Conservation (phyloP, 2,329 filamentous ascomycete species). For the Fusarium redolens region DNA sequence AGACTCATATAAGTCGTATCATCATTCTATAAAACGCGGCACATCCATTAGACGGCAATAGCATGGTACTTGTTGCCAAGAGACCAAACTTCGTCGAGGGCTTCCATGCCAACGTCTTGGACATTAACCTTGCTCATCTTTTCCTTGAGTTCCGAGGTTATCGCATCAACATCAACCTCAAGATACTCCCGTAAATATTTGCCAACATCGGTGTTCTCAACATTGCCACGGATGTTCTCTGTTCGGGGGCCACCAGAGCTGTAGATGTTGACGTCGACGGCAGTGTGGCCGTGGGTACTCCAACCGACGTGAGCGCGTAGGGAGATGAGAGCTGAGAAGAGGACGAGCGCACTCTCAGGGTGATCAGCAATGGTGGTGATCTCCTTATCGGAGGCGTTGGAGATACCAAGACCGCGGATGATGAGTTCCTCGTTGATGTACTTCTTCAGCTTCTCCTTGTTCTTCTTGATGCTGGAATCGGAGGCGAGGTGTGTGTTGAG, state of each 20-base stretch:
- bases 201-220: constrained; percentile 95
- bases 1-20: not conserved
- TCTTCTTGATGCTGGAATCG: constrained; percentile 46
- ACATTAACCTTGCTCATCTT: constrained; percentile 53
- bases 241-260: constrained; percentile 76
- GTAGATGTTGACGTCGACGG: constrained; percentile 97
- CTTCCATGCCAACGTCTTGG: constrained; percentile 24
- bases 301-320: constrained; percentile 90
- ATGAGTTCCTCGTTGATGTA: constrained; percentile 79
- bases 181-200: constrained; percentile 84
- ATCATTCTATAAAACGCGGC: not conserved
- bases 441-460: constrained; percentile 58
- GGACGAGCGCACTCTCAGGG: constrained; percentile 63
- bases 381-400: constrained; percentile 78
- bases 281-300: constrained; percentile 93
- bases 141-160: constrained; percentile 79
- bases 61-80: constrained; percentile 24
- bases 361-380: constrained; percentile 72
- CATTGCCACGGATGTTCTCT: constrained; percentile 79
- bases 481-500: constrained; percentile 69
- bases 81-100: constrained; percentile 28
- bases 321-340: constrained; percentile 88
- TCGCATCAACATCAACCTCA: constrained; percentile 78
- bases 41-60: constrained; percentile 7
- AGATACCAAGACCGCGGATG: constrained; percentile 77